phyloP scores from a whole-genome alignment of 164 flowering plant species.

The Sextonia rubra region DNA sequence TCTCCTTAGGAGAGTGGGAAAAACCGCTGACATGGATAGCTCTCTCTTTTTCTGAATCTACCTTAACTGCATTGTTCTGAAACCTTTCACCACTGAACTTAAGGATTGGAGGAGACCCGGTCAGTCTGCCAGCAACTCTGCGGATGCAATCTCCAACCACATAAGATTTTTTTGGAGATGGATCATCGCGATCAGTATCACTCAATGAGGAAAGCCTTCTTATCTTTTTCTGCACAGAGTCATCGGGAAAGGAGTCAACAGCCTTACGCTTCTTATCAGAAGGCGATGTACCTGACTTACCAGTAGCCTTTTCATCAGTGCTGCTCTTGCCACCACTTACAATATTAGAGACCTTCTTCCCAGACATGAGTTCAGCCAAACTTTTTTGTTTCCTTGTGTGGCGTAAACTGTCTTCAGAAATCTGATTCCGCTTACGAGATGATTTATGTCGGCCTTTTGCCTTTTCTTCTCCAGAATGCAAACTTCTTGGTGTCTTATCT shows the following conservation, averaged over 20 bases:
- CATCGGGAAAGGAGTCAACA: slow-evolving; percentile 16
- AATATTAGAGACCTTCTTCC: slow-evolving; percentile 1
- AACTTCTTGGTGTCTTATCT: slow-evolving; percentile 4
- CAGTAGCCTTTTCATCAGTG: slow-evolving; percentile 9
- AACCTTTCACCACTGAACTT: slow-evolving; percentile 17
- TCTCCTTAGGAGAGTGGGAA: slow-evolving; percentile 10
- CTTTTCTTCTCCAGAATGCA: slow-evolving; percentile 11
- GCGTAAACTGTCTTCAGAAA: slow-evolving; percentile 11
- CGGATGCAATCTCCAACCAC: slow-evolving; percentile 67
- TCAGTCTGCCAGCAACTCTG: slow-evolving; percentile 59
- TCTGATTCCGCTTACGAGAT: slow-evolving; percentile 18
- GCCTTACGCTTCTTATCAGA: slow-evolving; percentile 31
- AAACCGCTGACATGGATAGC: background rate
- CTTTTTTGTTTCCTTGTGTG: slow-evolving; percentile 25
- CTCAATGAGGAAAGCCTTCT: slow-evolving; percentile 8
- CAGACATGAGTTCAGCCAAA: slow-evolving; percentile 24
- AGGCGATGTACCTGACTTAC: slow-evolving; percentile 16
- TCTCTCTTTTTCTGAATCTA: slow-evolving; percentile 12
- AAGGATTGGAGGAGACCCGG: slow-evolving; percentile 33
- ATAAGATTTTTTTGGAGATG: slow-evolving; percentile 21
- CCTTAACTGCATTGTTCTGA: slow-evolving; percentile 15
- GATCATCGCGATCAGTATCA: slow-evolving; percentile 1
- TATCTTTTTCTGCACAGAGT: slow-evolving; percentile 17
- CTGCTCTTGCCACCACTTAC: slow-evolving; percentile 17
- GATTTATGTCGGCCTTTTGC: slow-evolving; percentile 10